Evolutionary conservation across 106 monocot species (phyloP), one percentile per base, ranked within the genome.

Genomic region (Cymbidium sinense): DNA sequence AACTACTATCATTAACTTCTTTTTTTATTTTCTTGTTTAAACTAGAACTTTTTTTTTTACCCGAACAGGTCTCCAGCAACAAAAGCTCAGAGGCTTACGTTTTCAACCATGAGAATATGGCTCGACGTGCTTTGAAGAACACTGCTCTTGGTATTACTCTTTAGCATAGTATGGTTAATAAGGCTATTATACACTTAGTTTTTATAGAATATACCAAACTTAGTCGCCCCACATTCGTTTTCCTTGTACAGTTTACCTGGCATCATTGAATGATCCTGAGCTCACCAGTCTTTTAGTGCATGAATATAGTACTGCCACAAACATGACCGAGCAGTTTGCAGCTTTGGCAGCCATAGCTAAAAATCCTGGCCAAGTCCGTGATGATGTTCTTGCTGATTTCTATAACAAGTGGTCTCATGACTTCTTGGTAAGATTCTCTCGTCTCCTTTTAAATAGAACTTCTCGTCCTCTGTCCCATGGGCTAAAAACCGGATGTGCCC

Each of bases 251-350:
- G 98, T 61, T 34, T 99, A 95, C 83, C 88, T 99, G 74, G 87
- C 92, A 75, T 85, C 82, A 44, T 77, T 98, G 76, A 82, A 90
- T 70, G 89, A 99, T 51, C 90, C 88, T 15, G 94, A 92, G 54
- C 29, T 90, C 37, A 95, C 84, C 15, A 77, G 82, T 52, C 85
- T 99, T 81, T 92, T 84, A 64, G 82, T 92, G 43, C 28, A 82
- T 30, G 98, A 99, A 27, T 99, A 99, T 78, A 86, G 90, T 44
- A 83, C 90, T 33, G 90, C 95, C 18, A 92, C 98, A 70, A 99
- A 99, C 81, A 92, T 99, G 95, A 99, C 98, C 20, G 98, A 99
- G 41, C 92, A 99, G 78, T 95, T 99, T 84, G 94, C 98, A 64
- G 91, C 98, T 74, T 81, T 99, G 70, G 75, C 86, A 28, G 94